Evolutionary conservation across 805 yeast species (phyloP).

Genomic region (Zygosaccharomyces bailii): DNA sequence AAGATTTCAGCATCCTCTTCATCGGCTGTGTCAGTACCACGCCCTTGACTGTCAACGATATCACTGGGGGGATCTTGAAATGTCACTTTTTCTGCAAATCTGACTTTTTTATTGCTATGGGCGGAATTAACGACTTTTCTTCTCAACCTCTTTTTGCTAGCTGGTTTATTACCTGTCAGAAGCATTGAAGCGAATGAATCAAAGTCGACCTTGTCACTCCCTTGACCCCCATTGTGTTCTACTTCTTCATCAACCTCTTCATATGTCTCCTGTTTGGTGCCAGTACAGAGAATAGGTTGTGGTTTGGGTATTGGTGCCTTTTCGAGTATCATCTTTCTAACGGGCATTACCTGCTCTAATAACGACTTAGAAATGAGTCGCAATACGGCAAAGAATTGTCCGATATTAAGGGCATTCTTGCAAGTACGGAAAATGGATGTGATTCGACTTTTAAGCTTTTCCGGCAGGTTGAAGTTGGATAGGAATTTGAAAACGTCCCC

Average conservation of each 20-base stretch:
- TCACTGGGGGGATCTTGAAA: slow-evolving; percentile 31
- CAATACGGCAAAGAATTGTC: slow-evolving; percentile 85
- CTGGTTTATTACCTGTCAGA: slow-evolving; percentile 74
- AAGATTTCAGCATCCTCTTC: slow-evolving; percentile 30
- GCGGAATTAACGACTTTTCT: slow-evolving; percentile 33
- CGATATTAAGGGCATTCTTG: slow-evolving; percentile 65
- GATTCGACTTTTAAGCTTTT: slow-evolving; percentile 48
- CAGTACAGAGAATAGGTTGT: slow-evolving; percentile 65
- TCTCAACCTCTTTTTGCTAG: slow-evolving; percentile 37
- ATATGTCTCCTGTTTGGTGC: slow-evolving; percentile 48
- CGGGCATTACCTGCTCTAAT: slow-evolving; percentile 47
- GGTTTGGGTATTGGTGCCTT: slow-evolving; percentile 76
- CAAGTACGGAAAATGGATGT: slow-evolving; percentile 49
- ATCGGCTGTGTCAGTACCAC: slow-evolving; percentile 15
- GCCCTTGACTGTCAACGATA: slow-evolving; percentile 4
- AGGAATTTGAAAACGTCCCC: slow-evolving; percentile 78
- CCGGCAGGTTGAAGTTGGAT: slow-evolving; percentile 65
- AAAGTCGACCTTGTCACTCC: slow-evolving; percentile 54
- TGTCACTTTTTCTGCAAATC: slow-evolving; percentile 65
- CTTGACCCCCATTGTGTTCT: slow-evolving; percentile 20
- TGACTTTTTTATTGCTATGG: slow-evolving; percentile 56
- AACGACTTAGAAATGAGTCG: slow-evolving; percentile 75
- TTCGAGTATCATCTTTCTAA: slow-evolving; percentile 48
- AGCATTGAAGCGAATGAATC: slow-evolving; percentile 83
- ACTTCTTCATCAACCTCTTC: slow-evolving; percentile 39